Evolutionary conservation across 257 asterid genomes (phyloP), one percentile per base, ranked within the genome.

Genomic region (Verbena officinalis): DNA sequence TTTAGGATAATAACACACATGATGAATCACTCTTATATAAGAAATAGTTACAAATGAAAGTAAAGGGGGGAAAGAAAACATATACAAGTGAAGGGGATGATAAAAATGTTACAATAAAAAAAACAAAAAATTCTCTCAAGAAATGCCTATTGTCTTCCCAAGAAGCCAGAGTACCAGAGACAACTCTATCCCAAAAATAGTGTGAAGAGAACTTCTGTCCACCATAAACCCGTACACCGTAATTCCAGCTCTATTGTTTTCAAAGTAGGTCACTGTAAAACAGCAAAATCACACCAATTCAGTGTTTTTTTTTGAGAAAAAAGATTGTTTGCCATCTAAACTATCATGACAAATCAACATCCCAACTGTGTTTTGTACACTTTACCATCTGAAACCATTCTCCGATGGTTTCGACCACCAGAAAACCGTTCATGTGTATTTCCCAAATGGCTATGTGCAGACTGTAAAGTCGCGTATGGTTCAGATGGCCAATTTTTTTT

Each of bases 111-210:
- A 14, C 54, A 55, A 42, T 43, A 54, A 66, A 13, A 67, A 15
- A 31, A 0, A n/a, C 12, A 13, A 67, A 15, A 31, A 0, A n/a
- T 7, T 34, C 44, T 5, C 57, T 82, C 77, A 91, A 64, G 88
- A 88, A 70, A 84, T 81, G 40, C 89, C 95, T 0, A 94, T 42
- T 0, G 97, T 94, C 83, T 94, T 94, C 9, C 99, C 99, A 8
- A 90, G 99, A 68, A 88, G 78, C 99, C 99, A 94, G 10, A 90
- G 96, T 2, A 94, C 88, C 17, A 94, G 79, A 3, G 96, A 83
- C 20, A 94, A 64, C 80, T 94, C 96, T 38, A 94, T 69, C 21
- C 97, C 96, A 19, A 94, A 86, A 38, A 94, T 83, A 55, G 96
- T 80, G 77, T 86, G 92, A n/a, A 94, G 88, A 13, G 86, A 80